Evolutionary conservation across 116 monocot species (phyloP), one percentile per base, ranked within the genome.

Genomic region (Posidonia oceanica): DNA sequence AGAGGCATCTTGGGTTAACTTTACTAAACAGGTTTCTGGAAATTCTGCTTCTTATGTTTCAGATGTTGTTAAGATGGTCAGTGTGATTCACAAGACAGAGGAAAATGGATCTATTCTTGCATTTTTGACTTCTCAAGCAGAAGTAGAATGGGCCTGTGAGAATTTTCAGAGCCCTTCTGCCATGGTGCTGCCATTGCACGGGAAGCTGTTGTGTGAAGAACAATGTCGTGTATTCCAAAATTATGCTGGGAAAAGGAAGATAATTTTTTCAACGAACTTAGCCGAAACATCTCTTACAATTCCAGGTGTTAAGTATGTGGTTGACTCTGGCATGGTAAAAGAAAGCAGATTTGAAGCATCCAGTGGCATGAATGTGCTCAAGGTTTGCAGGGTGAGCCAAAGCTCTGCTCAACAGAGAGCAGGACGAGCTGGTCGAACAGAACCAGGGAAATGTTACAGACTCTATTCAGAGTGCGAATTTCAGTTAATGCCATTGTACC

Each of bases 141-240:
- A 96, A 80, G 92, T 96, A 42, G 96, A 96, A 81, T 89, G 81
- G 84, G 96, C 92, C 44, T 96, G 92, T 78, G 96, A 96, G 76
- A 88, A 73, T 21, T 99, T 99, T 69, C 74, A 64, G 57, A 76
- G 80, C 69, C 75, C 81, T 36, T 70, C 71, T 38, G 90, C 86
- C 10, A 73, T 99, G 22, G 93, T 82, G 3, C 64, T 99, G 70
- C 93, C 99, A 39, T 71, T 99, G 81, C 93, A 93, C 80, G 99
- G 99, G 16, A 99, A 99, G 70, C 86, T 99, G 52, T 86, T 88
- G 36, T 61, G 70, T 76, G 90, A 88, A 57, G 90, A 99, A 15
- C 99, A 99, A 75, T 39, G 11, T 42, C 84, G 72, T 55, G 86
- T 90, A 39, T 93, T 90, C 55, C 72, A 80, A 53, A 88, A 73